Base-by-base conservation (phyloP, 352 stramenopile genomes). In the Phytopythium helicoides region DNA sequence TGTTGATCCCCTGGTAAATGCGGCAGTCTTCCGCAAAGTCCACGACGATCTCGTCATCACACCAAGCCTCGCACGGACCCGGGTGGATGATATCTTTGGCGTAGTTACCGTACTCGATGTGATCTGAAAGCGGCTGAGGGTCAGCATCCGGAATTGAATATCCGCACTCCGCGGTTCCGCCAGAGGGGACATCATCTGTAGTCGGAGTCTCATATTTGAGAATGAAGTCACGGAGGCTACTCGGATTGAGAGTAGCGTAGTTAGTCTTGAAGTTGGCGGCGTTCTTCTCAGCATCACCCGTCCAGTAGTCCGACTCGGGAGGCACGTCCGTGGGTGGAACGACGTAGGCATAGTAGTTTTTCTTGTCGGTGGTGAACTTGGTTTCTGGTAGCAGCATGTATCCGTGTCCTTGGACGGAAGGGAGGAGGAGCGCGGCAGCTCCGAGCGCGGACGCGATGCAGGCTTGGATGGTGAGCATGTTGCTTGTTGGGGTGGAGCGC, bases 51-150 rank as follows among this genome's bases (percentile, higher is more conserved):
- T 73, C 64, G 48, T 80, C 37, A 23, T 80, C 69, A 36, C 66
- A 80, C 63, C 66, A 80, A 12, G 59, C 60, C 60, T 80, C 69
- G 19, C 69, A 79, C n/a, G 69, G 66, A 15, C 66, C 69, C 9
- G 63, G 62, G 46, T 79, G 64, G 49, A 58, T 73, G 48, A 69
- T 67, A 15, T 64, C 56, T 12, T 64, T 64, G 15, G 50, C 45
- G 40, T 66, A 72, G 54, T 60, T 60, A 19, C 54, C 54, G 37
- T 61, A 72, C 49, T 71, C 60, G n/a, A 68, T 40, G 41, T 72
- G 37, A 21, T 66, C 51, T 0, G 63, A 59, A 25, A 72, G 50
- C 8, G 50, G 54, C 35, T 68, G 54, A 33, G 63, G n/a, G 1
- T 40, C 35, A 22, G 42, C 41, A 14, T 56, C 58, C 23, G 63